Evolutionary conservation across 2,329 filamentous ascomycete species (phyloP), one percentile per base, ranked within the genome.

Genomic region (Coniochaeta ligniaria): DNA sequence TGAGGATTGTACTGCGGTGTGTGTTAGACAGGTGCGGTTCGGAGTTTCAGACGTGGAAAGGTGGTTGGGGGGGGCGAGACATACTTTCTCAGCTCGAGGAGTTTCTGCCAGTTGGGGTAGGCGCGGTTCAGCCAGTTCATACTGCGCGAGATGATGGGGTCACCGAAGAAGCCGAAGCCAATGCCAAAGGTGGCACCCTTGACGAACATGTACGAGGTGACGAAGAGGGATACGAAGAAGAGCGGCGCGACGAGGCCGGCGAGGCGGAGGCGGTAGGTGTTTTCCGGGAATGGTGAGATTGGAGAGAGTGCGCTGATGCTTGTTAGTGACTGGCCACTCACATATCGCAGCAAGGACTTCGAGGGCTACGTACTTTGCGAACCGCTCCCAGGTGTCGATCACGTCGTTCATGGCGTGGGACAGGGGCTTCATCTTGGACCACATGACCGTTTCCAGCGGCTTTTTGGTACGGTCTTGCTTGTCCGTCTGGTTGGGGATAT

Each of bases 161-260:
- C 88, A 1, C 89, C 90, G 64, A 96, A 96, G 76, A 96, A 92
- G 1, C 77, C 83, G 64, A 93, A 85, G 0, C 92, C 92, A n/a
- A 84, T 64, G 7, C 83, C 77, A 59, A 95, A 88, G 0, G 85
- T 87, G 1, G 83, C 72, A 1, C 81, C 81, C 69, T 94, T 95
- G 50, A 83, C 74, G 24, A 88, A 75, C 71, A 84, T 78, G 64
- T 89, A 85, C 0, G 84, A 80, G 0, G 79, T 81, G 0, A 80
- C 76, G 31, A 87, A 76, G 3, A 83, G 69, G 0, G 85, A 85
- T 1, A 75, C 65, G 0, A 86, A 66, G 0, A 87, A 69, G 0
- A 85, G 52, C 0, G 85, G 83, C 0, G 76, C 69, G 1, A 90
- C 69, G 3, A 83, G 73, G 1, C 72, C 72, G 1, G 82, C 83